Evolutionary conservation across 2,329 filamentous ascomycete species (phyloP).

Genomic region (Coniella vitis): DNA sequence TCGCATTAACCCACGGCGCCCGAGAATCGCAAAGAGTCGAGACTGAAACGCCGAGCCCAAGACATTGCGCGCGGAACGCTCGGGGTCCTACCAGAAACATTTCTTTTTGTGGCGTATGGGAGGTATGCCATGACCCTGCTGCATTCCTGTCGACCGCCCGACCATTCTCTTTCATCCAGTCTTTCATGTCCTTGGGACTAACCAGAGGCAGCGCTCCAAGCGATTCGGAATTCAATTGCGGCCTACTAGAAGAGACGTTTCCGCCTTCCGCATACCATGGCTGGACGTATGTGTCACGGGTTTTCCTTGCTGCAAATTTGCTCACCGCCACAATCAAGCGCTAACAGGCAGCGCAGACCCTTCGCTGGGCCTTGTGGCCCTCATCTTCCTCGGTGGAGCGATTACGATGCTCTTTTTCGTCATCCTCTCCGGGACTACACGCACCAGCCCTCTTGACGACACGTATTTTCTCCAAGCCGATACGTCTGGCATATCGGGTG

Average conservation of each 20-base stretch:
- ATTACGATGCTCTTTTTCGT: conserved; percentile 52
- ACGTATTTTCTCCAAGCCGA: conserved; percentile 83
- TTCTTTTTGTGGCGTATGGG: too few species aligned
- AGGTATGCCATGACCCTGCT: too few species aligned
- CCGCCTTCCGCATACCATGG: conserved; percentile 10
- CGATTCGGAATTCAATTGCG: too few species aligned
- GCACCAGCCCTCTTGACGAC: conserved; percentile 52
- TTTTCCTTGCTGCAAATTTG: background rate
- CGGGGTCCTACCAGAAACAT: too few species aligned
- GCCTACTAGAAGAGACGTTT: background rate
- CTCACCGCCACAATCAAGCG: background rate
- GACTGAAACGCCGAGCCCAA: too few species aligned
- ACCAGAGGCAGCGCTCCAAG: background rate
- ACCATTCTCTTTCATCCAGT: background rate
- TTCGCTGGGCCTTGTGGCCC: conserved; percentile 34
- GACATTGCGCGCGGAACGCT: too few species aligned
- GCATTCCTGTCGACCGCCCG: background rate
- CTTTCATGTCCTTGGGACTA: background rate
- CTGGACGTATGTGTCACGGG: conserved; percentile 5
- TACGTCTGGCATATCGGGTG: conserved; percentile 64
- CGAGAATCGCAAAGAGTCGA: too few species aligned
- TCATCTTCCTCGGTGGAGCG: conserved; percentile 44
- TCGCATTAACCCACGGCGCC: too few species aligned
- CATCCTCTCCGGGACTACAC: conserved; percentile 48
- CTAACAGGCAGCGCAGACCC: conserved; percentile 27